Evolutionary conservation across 2,329 filamentous ascomycete genomes (phyloP), one percentile per base, ranked within the genome.

Genomic region (Penicillium corylophilum): DNA sequence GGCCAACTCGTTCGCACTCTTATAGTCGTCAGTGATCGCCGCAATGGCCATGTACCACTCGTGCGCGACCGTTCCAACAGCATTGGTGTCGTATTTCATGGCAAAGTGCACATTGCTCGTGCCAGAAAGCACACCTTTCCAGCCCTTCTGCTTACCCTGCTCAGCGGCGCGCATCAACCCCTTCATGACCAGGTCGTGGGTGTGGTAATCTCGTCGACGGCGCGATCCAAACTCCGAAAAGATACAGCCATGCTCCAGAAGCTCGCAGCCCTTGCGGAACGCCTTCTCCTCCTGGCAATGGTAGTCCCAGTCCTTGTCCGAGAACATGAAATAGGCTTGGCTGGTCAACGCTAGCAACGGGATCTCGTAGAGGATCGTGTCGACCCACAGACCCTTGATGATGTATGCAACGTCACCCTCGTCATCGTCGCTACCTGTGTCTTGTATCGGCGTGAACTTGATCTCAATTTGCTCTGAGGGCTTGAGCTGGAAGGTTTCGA

Each of bases 1-100:
- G 0, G 90, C 92, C 57, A 87, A 81, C 70, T 95, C 90, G 33
- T 92, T 95, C 3, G 94, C 92, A 55, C 82, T 79, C 61, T 84
- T 82, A 68, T 99, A 99, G 72, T 96, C 83, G 56, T 90, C 82
- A 4, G 87, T 89, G 62, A 96, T 90, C 35, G 94, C 92, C 1
- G 94, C 94, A 56, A 95, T 93, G 38, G 90, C 92, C 94, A 99
- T 99, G 77, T 96, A 97, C 94, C 94, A 99, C 74, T 99, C 94
- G 67, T 99, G 94, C 0, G 94, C 94, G 2, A 90, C 86, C 0
- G 94, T 99, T 5, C 94, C 94, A 12, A 97, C 83, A 0, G 94
- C 91, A 3, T 84, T 77, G 41, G 96, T 84, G 40, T 84, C 85
- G 73, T 95, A 93, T 64, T 90, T 88, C 90, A 95, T 96, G 10